Evolutionary conservation across 2,329 filamentous ascomycete genomes (phyloP).

Genomic region (Xylariaceae sp.): DNA sequence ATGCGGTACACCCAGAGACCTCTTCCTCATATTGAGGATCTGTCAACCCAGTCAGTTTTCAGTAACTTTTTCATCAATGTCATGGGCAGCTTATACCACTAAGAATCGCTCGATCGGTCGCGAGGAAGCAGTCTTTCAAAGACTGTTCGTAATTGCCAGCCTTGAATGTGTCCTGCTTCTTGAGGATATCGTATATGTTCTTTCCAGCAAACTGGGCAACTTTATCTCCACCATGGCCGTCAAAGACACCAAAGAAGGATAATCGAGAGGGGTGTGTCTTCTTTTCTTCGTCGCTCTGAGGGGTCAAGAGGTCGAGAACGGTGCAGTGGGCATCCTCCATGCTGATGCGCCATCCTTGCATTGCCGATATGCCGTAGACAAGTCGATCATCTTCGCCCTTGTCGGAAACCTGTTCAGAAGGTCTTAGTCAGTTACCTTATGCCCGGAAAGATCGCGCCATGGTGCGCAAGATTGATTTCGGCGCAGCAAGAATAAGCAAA

Average conservation of each 20-base stretch:
- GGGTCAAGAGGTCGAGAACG: conserved; percentile 76
- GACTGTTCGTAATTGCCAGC: conserved; percentile 90
- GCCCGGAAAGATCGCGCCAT: background rate
- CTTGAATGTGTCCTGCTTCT: conserved; percentile 92
- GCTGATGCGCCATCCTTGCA: conserved; percentile 99
- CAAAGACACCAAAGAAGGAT: conserved; percentile 96
- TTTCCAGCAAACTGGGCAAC: conserved; percentile 91
- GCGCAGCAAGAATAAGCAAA: too few relatives aligned
- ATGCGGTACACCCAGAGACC: conserved; percentile 95
- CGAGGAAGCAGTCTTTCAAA: conserved; percentile 93
- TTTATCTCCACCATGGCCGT: conserved; percentile 95
- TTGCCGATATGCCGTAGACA: conserved; percentile 90
- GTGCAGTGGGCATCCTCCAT: conserved; percentile 97
- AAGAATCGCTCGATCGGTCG: conserved; percentile 91
- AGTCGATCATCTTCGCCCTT: conserved; percentile 90
- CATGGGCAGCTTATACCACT: conserved; percentile 60
- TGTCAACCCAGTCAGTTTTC: conserved; percentile 36
- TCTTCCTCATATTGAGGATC: conserved; percentile 97
- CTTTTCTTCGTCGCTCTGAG: conserved; percentile 46
- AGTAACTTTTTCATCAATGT: background rate
- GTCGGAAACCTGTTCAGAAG: conserved; percentile 65
- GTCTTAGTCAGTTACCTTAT: background rate
- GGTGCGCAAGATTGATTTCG: too few relatives aligned
- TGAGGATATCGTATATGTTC: conserved; percentile 88
- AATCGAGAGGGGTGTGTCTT: conserved; percentile 66